Evolutionary conservation across 441 rosid genomes (phyloP).

Genomic region (Erodium moschatum): DNA sequence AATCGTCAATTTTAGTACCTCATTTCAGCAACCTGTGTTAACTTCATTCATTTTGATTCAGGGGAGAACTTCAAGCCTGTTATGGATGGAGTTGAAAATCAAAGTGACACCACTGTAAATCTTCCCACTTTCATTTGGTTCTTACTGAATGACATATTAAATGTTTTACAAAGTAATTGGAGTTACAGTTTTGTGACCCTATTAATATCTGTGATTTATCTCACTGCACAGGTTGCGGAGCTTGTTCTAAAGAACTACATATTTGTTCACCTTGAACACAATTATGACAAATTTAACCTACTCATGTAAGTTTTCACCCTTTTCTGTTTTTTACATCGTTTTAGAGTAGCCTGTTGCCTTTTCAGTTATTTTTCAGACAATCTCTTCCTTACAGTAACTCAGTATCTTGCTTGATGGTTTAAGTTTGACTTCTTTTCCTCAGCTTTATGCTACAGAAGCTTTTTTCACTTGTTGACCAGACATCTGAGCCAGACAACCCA

Average conservation of each 20-base stretch:
- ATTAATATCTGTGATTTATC: background rate
- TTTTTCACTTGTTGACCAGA: conserved; percentile 85
- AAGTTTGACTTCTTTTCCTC: conserved; percentile 25
- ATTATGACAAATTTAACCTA: conserved; percentile 85
- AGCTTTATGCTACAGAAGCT: conserved; percentile 97
- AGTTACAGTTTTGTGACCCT: background rate
- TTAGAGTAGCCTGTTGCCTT: conserved; percentile 4
- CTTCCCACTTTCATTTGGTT: background rate
- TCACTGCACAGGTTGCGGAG: conserved; percentile 53
- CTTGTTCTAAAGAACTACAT: conserved; percentile 60
- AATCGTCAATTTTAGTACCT: conserved; percentile 16
- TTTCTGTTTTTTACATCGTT: conserved; percentile 17
- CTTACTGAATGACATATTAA: background rate
- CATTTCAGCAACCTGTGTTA: conserved; percentile 14
- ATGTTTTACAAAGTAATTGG: background rate
- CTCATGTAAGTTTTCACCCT: conserved; percentile 53
- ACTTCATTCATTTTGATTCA: conserved; percentile 24
- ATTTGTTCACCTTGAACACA: conserved; percentile 72
- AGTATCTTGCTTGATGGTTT: conserved; percentile 9
- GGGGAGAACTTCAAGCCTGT: conserved; percentile 78
- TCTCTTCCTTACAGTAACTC: conserved; percentile 13
- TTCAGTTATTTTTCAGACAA: background rate
- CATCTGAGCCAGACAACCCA: conserved; percentile 74
- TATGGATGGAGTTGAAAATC: conserved; percentile 54
- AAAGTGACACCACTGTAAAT: conserved; percentile 42